phyloP scores from a whole-genome alignment of 139 green algal genomes.

The Chlamydomonas schloesseri region DNA sequence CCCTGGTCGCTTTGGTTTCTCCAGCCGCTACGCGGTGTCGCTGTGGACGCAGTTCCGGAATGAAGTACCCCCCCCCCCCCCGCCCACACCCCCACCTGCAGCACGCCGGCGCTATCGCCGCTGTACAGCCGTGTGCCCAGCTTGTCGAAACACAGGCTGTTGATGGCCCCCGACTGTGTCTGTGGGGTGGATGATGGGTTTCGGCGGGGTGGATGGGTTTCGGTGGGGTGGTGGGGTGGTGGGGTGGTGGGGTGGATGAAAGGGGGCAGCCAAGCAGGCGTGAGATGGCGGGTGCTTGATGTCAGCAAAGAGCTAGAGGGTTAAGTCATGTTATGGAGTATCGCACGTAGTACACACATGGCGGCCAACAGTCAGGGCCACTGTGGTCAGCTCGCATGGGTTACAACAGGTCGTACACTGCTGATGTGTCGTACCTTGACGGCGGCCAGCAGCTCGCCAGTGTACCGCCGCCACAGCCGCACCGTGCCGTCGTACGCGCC shows the following conservation, averaged over 20 bases:
- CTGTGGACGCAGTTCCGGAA: neutral
- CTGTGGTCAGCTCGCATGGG: too few species aligned
- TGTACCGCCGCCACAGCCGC: slow-evolving; percentile 45
- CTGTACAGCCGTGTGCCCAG: slow-evolving; percentile 55
- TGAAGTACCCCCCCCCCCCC: neutral
- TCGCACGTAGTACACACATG: too few species aligned
- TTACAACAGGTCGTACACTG: too few species aligned
- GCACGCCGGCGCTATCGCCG: slow-evolving; percentile 44
- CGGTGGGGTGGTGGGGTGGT: too few species aligned
- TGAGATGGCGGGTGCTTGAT: too few species aligned
- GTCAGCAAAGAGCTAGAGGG: too few species aligned
- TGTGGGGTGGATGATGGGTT: neutral
- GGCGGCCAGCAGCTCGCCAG: slow-evolving; percentile 36
- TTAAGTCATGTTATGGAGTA: too few species aligned
- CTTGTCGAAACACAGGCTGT: slow-evolving; percentile 57
- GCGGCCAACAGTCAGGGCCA: too few species aligned
- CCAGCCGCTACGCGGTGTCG: too few species aligned
- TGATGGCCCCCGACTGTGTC: slow-evolving; percentile 49
- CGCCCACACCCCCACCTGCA: slow-evolving; percentile 17
- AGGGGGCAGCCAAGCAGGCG: too few species aligned
- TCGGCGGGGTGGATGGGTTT: too few species aligned
- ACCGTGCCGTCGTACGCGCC: slow-evolving; percentile 39
- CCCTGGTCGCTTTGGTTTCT: neutral
- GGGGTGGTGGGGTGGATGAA: too few species aligned
- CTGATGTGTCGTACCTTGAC: slow-evolving; percentile 48